Conservation (phyloP, 75 land plant species). For the Pinus albicaulis region DNA sequence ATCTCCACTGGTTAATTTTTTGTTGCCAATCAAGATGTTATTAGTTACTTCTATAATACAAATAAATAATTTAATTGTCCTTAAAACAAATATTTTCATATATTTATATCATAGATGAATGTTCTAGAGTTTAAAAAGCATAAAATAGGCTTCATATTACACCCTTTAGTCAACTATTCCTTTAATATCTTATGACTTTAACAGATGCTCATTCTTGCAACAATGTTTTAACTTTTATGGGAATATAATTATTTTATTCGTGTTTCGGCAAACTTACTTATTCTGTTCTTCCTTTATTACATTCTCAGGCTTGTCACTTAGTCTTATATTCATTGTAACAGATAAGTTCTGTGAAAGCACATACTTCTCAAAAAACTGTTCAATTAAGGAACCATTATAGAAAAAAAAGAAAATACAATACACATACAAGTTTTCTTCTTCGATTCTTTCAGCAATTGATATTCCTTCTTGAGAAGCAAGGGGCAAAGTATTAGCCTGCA, state of each 20-base stretch:
- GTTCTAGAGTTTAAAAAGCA: background rate
- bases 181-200: background rate
- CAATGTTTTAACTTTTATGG: background rate
- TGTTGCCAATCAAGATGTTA: too few relatives aligned
- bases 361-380: background rate
- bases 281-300: background rate
- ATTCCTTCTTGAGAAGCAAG: conserved; percentile 27
- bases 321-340: background rate
- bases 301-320: too few relatives aligned
- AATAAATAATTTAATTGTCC: background rate
- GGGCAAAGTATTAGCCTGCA: conserved; percentile 12
- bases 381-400: background rate
- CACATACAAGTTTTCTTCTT: conserved; percentile 77
- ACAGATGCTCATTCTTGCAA: background rate
- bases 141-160: background rate
- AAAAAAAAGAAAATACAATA: background rate
- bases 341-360: background rate
- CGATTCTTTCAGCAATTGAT: conserved; percentile 77
- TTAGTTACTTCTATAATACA: background rate
- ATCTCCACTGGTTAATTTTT: too few relatives aligned
- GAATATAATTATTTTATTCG: background rate
- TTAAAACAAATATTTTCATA: background rate
- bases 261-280: background rate
- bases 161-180: background rate
- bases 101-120: conserved; percentile 1